Evolutionary conservation across 1,139 yeast genomes (phyloP).

Genomic region (Geotrichum klebahnii): DNA sequence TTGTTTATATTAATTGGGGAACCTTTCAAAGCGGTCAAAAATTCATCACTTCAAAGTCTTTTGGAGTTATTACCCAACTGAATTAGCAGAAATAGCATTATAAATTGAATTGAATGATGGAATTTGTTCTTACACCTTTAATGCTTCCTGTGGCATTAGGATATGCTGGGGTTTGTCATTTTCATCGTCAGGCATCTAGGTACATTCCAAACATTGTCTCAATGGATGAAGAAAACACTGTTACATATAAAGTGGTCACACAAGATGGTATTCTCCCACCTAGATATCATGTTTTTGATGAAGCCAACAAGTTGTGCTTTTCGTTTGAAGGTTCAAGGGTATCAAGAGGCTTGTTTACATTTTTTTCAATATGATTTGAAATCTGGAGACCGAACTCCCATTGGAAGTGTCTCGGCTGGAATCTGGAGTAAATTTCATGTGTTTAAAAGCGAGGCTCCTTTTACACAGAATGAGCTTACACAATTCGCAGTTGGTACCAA

Average conservation of each 20-base stretch:
- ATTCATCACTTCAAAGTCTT: neutral
- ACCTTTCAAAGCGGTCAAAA: no score
- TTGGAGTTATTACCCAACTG: neutral
- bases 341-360: conserved; percentile 13
- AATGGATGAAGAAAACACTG: conserved; percentile 38
- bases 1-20: no score
- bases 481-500: conserved; percentile 60
- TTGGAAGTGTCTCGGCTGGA: conserved; percentile 58
- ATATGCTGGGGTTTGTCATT: conserved; percentile 51
- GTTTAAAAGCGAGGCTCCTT: conserved; percentile 46
- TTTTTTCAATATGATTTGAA: conserved; percentile 5
- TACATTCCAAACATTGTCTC: conserved; percentile 55
- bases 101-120: conserved; percentile 34
- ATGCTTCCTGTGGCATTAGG: conserved; percentile 58
- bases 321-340: conserved; percentile 8
- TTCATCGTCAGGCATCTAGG: conserved; percentile 55
- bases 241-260: conserved; percentile 46
- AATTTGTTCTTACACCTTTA: conserved; percentile 53
- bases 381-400: conserved; percentile 50
- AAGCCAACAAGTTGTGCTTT: conserved; percentile 33
- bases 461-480: conserved; percentile 2
- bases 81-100: neutral
- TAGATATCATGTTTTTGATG: conserved; percentile 52
- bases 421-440: conserved; percentile 54
- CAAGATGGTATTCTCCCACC: conserved; percentile 60